Percentiles rank a stretch among this genome's conserved stretches.
Conservation (phyloP, 2,329 filamentous ascomycete genomes). For the Pseudopithomyces maydicus region DNA sequence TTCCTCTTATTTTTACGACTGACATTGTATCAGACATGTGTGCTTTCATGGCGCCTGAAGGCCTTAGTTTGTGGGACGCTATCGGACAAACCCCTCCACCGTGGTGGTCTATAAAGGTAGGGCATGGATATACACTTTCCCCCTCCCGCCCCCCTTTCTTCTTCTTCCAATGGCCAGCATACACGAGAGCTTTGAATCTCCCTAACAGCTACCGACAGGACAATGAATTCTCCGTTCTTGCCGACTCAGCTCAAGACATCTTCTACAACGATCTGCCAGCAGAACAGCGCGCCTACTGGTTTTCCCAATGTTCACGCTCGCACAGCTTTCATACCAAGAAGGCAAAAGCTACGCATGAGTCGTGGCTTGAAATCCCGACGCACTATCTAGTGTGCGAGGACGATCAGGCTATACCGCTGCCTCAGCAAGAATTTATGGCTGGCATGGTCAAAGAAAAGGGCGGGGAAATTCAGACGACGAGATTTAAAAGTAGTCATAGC, state of each 20-base stretch:
- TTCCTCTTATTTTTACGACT: too few relatives aligned
- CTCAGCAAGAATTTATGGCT: conserved; percentile 40
- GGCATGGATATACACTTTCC: not conserved
- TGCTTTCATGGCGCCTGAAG: conserved; percentile 45
- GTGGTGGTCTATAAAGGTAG: conserved; percentile 35
- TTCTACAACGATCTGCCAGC: conserved; percentile 39
- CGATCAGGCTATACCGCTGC: conserved; percentile 39
- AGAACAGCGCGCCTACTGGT: conserved; percentile 28
- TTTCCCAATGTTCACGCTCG: conserved; percentile 13
- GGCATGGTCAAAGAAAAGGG: conserved; percentile 30
- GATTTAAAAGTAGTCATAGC: conserved; percentile 45
- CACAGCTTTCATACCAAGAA: conserved; percentile 34
- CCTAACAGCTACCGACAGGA: not conserved
- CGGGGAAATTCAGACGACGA: conserved; percentile 36
- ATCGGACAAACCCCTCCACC: conserved; percentile 27
- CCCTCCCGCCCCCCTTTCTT: not conserved
- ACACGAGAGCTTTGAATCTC: not conserved
- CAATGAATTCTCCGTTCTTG: not conserved
- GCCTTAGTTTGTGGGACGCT: conserved; percentile 37
- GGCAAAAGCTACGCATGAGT: conserved; percentile 29
- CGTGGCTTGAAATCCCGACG: conserved; percentile 43
- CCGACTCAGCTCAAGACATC: conserved; percentile 9
- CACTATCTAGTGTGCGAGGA: conserved; percentile 46
- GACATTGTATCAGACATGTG: conserved; percentile 26
- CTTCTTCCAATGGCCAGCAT: not conserved